phyloP scores from a whole-genome alignment of 768 basidiomycete species.

The Myochromella boudieri region DNA sequence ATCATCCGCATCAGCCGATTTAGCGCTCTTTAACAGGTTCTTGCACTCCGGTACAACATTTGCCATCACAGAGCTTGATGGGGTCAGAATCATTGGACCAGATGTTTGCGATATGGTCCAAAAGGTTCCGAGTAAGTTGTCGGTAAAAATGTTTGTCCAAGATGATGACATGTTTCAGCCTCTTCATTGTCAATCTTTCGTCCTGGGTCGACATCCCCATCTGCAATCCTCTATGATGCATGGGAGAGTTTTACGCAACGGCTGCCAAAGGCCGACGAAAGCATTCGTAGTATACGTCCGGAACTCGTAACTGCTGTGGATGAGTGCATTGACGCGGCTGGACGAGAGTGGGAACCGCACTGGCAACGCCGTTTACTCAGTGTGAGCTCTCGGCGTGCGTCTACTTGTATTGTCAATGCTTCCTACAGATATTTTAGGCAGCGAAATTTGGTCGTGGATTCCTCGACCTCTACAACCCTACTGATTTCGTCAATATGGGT shows the following conservation, averaged over 20 bases:
- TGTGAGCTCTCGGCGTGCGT: conserved; percentile 51
- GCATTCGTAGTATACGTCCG: conserved; percentile 81
- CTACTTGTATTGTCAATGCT: background rate
- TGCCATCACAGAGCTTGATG: conserved; percentile 85
- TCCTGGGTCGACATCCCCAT: conserved; percentile 89
- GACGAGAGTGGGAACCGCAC: conserved; percentile 84
- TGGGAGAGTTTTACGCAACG: conserved; percentile 81
- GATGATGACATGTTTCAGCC: conserved; percentile 36
- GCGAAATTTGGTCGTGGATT: conserved; percentile 96
- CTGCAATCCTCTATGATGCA: conserved; percentile 91
- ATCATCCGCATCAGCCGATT: background rate
- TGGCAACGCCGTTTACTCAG: conserved; percentile 89
- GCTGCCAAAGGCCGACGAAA: conserved; percentile 92
- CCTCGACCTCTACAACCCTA: conserved; percentile 89
- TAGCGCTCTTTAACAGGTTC: conserved; percentile 52
- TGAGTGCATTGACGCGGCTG: conserved; percentile 92
- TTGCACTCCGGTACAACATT: conserved; percentile 74
- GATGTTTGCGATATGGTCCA: conserved; percentile 87
- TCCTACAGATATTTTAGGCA: conserved; percentile 50
- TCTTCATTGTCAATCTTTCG: conserved; percentile 82
- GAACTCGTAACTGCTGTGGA: conserved; percentile 57
- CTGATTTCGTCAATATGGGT: conserved; percentile 90
- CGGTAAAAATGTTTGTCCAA: conserved; percentile 1
- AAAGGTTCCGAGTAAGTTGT: conserved; percentile 80
- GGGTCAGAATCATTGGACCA: conserved; percentile 79